Conservation (phyloP, 768 basidiomycete genomes). For the Leccinum broughii region DNA sequence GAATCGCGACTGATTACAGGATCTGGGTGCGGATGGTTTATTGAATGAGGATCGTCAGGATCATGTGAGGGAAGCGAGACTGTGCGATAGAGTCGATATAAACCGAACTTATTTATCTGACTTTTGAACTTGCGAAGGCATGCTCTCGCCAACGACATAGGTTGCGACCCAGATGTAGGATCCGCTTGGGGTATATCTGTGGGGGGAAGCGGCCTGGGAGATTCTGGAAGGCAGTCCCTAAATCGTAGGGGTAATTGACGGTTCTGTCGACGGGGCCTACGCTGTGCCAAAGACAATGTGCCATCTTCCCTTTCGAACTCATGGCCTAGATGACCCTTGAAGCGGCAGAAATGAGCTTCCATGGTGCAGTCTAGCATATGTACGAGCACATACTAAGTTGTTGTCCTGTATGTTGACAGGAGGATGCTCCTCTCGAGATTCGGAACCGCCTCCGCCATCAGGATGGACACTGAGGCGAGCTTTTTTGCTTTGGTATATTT, state of each 20-base stretch:
- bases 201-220: too few species aligned
- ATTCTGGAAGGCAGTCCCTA: too few species aligned
- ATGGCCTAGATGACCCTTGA: background rate
- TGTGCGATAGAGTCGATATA: background rate
- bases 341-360: background rate
- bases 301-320: background rate
- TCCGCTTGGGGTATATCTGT: background rate
- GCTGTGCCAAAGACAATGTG: background rate
- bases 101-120: background rate
- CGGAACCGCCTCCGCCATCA: too few species aligned
- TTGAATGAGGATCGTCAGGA: background rate
- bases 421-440: too few species aligned
- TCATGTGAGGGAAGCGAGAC: background rate
- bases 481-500: background rate
- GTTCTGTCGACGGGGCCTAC: too few species aligned
- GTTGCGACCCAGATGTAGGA: background rate
- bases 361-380: background rate
- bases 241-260: too few species aligned
- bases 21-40: background rate
- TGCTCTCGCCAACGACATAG: background rate
- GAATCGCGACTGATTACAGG: background rate
- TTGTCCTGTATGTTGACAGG: background rate
- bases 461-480: background rate
- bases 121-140: background rate
- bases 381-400: background rate